These are phyloP conservation scores for Firmiana major DNA, from an alignment of 345 rosid species.

Conservation along the genomic window DNA sequence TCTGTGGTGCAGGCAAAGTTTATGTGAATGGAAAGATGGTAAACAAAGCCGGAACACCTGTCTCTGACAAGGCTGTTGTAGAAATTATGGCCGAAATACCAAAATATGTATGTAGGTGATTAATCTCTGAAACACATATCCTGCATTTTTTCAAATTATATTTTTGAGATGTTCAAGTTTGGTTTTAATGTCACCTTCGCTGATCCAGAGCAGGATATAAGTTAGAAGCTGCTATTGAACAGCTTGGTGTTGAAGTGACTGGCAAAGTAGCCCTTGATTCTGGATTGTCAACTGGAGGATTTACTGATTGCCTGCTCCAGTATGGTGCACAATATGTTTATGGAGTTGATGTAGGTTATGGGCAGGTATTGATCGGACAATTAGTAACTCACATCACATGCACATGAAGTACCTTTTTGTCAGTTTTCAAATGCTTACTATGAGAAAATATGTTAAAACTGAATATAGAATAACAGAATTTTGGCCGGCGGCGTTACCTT, in stretches of 20 bases:
- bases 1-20: constrained; percentile 64
- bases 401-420: neutral
- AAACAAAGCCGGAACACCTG: constrained; percentile 83
- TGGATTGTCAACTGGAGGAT: constrained; percentile 94
- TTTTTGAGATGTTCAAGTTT: constrained; percentile 2
- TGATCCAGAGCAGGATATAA: constrained; percentile 79
- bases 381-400: neutral
- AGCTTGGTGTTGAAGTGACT: constrained; percentile 69
- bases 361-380: constrained; percentile 54
- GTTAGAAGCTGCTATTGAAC: constrained; percentile 92
- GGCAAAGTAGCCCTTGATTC: constrained; percentile 95
- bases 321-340: constrained; percentile 85
- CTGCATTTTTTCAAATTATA: constrained; percentile 10
- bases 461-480: neutral
- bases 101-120: constrained; percentile 99
- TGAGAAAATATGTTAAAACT: neutral
- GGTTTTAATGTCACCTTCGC: constrained; percentile 12
- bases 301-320: constrained; percentile 94
- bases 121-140: constrained; percentile 29
- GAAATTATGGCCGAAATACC: constrained; percentile 81
- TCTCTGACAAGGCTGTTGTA: constrained; percentile 61
- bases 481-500: neutral
- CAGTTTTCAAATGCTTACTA: neutral
- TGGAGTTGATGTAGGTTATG: constrained; percentile 97
- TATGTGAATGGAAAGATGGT: constrained; percentile 79